phyloP scores from a whole-genome alignment of 108 stramenopile species.

The Pseudonitzschia multiseries region DNA sequence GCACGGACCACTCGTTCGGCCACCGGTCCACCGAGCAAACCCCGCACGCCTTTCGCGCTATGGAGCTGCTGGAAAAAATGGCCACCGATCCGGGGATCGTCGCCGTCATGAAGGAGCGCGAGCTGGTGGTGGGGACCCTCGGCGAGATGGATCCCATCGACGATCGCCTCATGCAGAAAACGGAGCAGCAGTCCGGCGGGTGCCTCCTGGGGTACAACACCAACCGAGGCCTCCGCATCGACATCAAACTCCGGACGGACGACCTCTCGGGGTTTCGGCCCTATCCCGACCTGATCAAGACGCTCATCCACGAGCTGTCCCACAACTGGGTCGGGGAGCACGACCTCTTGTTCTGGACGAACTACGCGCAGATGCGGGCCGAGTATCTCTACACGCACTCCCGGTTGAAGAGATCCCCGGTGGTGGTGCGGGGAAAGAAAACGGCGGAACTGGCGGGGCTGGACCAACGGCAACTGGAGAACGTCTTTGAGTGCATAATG shows the following conservation, averaged over 20 bases:
- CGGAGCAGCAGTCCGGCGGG: conserved; percentile 30
- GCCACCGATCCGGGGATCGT: conserved; percentile 72
- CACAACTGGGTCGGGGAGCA: conserved; percentile 88
- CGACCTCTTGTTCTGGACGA: conserved; percentile 74
- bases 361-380: conserved; percentile 73
- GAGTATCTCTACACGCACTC: conserved; percentile 66
- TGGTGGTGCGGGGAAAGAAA: conserved; percentile 55
- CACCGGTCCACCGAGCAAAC: conserved; percentile 43
- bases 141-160: conserved; percentile 87
- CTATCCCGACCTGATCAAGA: conserved; percentile 58
- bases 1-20: conserved; percentile 64
- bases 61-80: conserved; percentile 56
- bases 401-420: conserved; percentile 26
- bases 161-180: conserved; percentile 72
- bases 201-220: conserved; percentile 85
- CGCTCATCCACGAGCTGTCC: conserved; percentile 75
- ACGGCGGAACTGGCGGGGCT: conserved; percentile 60
- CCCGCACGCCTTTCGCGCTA: conserved; percentile 73
- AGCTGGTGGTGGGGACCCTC: conserved; percentile 68
- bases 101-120: conserved; percentile 55
- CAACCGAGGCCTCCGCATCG: conserved; percentile 67
- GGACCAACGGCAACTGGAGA: not conserved
- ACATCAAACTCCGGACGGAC: conserved; percentile 69
- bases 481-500: conserved; percentile 7
- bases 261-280: conserved; percentile 61